phyloP scores from a whole-genome alignment of 805 yeast species.

The Saccharomycopsis fibuligera region DNA sequence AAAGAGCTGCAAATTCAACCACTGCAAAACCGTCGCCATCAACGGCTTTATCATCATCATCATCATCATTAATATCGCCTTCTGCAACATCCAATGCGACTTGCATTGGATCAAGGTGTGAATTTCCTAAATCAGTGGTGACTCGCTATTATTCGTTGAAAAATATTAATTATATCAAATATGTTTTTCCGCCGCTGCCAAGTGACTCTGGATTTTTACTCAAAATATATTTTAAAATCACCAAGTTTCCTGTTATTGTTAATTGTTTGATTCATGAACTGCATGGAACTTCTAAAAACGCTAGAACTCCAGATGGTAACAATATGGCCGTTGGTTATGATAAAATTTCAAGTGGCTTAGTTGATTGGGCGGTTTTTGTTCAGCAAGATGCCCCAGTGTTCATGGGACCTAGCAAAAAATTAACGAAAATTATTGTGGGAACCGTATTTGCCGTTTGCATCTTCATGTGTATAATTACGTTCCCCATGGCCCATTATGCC shows the following conservation, averaged over 20 bases:
- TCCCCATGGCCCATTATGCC: constrained; percentile 79
- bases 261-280: constrained; percentile 31
- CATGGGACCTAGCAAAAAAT: constrained; percentile 52
- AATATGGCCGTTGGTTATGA: constrained; percentile 54
- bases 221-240: constrained; percentile 21
- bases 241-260: constrained; percentile 26
- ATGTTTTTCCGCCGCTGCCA: constrained; percentile 36
- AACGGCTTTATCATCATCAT: background rate
- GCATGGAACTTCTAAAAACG: constrained; percentile 37
- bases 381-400: constrained; percentile 57
- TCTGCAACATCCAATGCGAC: constrained; percentile 1
- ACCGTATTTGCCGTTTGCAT: constrained; percentile 74
- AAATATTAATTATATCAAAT: constrained; percentile 22
- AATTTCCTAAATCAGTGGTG: constrained; percentile 15
- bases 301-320: constrained; percentile 31
- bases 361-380: constrained; percentile 68
- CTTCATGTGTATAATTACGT: constrained; percentile 65
- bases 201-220: constrained; percentile 16
- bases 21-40: constrained; percentile 2
- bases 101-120: background rate
- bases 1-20: background rate
- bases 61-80: background rate
- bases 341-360: constrained; percentile 25
- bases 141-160: constrained; percentile 12
- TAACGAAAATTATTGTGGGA: constrained; percentile 67